Evolutionary conservation across 2,329 filamentous ascomycete species (phyloP).

Genomic region (Fulvia fulva): DNA sequence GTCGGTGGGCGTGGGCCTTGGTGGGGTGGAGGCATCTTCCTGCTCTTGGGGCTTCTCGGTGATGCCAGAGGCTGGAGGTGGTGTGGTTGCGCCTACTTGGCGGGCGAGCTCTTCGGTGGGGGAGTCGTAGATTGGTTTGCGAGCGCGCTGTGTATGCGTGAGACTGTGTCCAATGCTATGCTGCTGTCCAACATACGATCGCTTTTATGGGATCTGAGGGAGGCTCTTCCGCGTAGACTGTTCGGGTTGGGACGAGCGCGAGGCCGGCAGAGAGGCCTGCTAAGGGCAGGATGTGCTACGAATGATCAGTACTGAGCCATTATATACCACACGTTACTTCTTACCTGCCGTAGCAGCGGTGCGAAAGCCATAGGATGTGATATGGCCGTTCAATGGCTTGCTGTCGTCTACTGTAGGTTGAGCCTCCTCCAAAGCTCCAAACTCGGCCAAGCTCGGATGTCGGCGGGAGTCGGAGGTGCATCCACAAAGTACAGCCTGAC

Average conservation of each 20-base stretch:
- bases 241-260: slow-evolving; percentile 45
- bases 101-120: slow-evolving; percentile 31
- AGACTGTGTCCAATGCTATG: slow-evolving; percentile 1
- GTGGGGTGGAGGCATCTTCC: slow-evolving; percentile 31
- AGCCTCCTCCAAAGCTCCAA: neutral
- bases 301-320: no score
- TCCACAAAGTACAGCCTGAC: neutral
- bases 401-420: neutral
- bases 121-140: slow-evolving; percentile 71
- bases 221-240: slow-evolving; percentile 48
- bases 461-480: slow-evolving; percentile 4
- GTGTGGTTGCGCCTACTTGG: slow-evolving; percentile 38
- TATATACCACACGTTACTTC: slow-evolving; percentile 19
- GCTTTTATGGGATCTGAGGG: slow-evolving; percentile 26
- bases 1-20: slow-evolving; percentile 74
- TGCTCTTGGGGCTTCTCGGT: slow-evolving; percentile 30
- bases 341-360: slow-evolving; percentile 51
- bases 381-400: slow-evolving; percentile 18
- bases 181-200: slow-evolving; percentile 21
- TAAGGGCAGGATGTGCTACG: slow-evolving; percentile 50
- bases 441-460: slow-evolving; percentile 1
- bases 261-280: slow-evolving; percentile 44
- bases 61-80: slow-evolving; percentile 35
- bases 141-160: slow-evolving; percentile 29
- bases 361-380: slow-evolving; percentile 49